Evolutionary conservation across 306 rosid genomes (phyloP).

Genomic region (Ceratonia siliqua): DNA sequence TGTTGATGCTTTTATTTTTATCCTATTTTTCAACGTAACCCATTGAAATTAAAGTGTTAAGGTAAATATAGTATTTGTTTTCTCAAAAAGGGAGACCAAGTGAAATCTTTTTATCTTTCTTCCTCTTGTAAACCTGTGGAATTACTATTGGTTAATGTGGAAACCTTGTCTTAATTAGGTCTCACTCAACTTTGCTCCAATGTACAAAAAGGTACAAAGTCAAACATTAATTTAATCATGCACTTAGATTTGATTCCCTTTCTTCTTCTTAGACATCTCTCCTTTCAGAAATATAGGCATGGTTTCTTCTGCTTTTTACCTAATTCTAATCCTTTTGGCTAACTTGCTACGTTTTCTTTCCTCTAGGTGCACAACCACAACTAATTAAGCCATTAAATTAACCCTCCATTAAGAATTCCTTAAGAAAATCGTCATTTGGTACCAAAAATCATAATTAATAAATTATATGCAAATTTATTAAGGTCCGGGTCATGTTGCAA

Average conservation of each 20-base stretch:
- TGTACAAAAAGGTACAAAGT: constrained; percentile 33
- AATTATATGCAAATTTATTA: neutral
- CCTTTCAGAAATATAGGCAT: neutral
- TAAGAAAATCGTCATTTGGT: neutral
- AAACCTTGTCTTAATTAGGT: constrained; percentile 29
- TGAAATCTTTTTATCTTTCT: neutral
- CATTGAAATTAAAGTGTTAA: constrained; percentile 10
- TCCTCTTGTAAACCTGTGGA: constrained; percentile 11
- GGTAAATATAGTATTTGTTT: neutral
- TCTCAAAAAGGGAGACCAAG: constrained; percentile 10
- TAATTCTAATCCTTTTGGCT: constrained; percentile 26
- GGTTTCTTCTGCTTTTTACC: neutral
- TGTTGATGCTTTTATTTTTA: constrained; percentile 23
- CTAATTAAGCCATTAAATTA: neutral
- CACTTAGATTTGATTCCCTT: constrained; percentile 31
- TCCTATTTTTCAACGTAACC: neutral
- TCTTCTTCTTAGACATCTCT: constrained; percentile 3
- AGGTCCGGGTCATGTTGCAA: too few species aligned
- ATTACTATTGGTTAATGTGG: constrained; percentile 26
- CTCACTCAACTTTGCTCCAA: constrained; percentile 34
- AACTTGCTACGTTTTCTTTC: constrained; percentile 23
- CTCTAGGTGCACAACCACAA: neutral
- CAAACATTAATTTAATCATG: constrained; percentile 50
- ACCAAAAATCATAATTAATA: neutral
- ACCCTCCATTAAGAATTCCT: neutral